phyloP scores from a whole-genome alignment of 1,139 yeast species.

The Yamadazyma diddensiae region DNA sequence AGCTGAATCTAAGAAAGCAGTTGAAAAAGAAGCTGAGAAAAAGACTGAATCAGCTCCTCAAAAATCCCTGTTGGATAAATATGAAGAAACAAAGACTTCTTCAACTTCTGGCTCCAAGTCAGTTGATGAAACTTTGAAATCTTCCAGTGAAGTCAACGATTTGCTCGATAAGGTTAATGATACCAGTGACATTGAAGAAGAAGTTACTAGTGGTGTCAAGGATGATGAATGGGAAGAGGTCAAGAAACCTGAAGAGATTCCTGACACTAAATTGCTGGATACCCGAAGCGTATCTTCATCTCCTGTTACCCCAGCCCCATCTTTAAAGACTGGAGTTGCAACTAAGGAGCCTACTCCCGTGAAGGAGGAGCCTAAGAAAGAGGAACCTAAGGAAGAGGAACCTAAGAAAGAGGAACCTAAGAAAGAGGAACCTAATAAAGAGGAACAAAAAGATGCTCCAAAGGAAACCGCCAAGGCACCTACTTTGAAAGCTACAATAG shows the following conservation, averaged over 20 bases:
- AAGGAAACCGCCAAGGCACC: conserved; percentile 35
- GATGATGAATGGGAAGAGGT: conserved; percentile 46
- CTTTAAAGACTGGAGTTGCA: conserved; percentile 5
- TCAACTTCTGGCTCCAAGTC: conserved; percentile 12
- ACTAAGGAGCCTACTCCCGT: conserved; percentile 6
- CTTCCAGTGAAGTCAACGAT: conserved; percentile 35
- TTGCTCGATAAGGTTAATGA: conserved; percentile 40
- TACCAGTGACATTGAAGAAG: conserved; percentile 42
- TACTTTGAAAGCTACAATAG: conserved; percentile 68
- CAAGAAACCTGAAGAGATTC: conserved; percentile 25
- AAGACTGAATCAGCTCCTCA: conserved; percentile 8
- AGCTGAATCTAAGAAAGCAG: conserved; percentile 18
- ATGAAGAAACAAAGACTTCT: conserved; percentile 11
- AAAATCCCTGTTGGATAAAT: conserved; percentile 14
- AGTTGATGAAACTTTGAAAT: conserved; percentile 42
- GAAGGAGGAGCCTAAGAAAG: conserved; percentile 7
- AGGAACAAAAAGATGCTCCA: conserved; percentile 10
- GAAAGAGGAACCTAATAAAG: conserved; percentile 11
- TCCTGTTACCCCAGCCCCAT: conserved; percentile 13
- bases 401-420: conserved; percentile 9
- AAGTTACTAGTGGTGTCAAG: conserved; percentile 21
- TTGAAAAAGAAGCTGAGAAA: conserved; percentile 10
- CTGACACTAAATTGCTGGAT: conserved; percentile 10
- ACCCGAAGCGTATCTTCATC: conserved; percentile 11
- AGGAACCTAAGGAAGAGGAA: conserved; percentile 13